Evolutionary conservation across 371 early-diverging fungal genomes (phyloP).

Genomic region (Thermomucor indicae-seudaticae): DNA sequence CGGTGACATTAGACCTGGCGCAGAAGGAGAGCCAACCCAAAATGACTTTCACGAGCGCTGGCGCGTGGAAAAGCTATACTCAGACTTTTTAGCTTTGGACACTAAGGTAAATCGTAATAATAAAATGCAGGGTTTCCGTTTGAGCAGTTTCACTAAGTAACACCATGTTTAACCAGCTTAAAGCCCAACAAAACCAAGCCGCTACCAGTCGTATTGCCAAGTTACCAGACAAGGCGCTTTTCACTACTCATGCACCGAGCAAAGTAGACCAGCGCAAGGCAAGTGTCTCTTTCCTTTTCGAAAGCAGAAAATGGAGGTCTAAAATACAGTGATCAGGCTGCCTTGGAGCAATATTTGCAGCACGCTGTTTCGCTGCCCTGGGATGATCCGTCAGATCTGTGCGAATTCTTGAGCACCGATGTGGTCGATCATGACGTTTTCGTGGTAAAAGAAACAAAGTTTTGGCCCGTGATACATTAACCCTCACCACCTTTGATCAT

Average conservation of each 20-base stretch:
- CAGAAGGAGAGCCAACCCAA: too few species aligned
- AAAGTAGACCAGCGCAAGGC: conserved; percentile 72
- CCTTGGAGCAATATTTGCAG: conserved; percentile 76
- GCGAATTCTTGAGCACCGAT: conserved; percentile 74
- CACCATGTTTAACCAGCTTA: conserved; percentile 34
- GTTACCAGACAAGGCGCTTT: conserved; percentile 80
- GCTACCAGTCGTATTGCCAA: conserved; percentile 58
- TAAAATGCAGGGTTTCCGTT: not conserved
- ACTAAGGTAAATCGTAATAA: conserved; percentile 48
- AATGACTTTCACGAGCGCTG: too few species aligned
- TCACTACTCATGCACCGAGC: conserved; percentile 67
- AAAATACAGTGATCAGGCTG: conserved; percentile 24
- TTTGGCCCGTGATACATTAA: conserved; percentile 6
- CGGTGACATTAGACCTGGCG: conserved; percentile 12
- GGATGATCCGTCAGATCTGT: conserved; percentile 63
- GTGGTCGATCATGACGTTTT: conserved; percentile 42
- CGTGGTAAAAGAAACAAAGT: conserved; percentile 9
- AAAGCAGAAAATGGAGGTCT: not conserved
- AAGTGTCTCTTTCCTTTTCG: not conserved
- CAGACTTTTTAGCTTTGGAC: conserved; percentile 80
- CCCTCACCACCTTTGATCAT: not conserved
- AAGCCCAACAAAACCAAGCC: conserved; percentile 41
- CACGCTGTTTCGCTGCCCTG: conserved; percentile 56
- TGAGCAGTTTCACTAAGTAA: not conserved
- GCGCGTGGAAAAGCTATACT: conserved; percentile 82